These are phyloP conservation scores for Neurospora tetrasperma DNA, from an alignment of 495 filamentous ascomycete genomes.

Conservation along the genomic window DNA sequence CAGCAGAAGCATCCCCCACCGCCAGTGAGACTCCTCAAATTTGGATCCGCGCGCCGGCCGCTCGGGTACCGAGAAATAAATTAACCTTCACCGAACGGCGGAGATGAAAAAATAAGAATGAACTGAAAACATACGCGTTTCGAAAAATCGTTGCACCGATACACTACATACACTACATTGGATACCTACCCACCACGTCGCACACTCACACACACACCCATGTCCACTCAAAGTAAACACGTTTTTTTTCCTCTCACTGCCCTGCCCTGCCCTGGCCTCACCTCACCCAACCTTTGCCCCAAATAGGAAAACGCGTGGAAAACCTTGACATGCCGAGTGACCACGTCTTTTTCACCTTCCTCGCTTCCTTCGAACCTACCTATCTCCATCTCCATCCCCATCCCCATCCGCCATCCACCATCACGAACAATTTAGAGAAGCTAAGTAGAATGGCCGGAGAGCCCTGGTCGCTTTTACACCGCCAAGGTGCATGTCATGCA, in stretches of 20 bases:
- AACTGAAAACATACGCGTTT: neutral
- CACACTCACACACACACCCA: neutral
- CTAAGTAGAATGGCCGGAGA: neutral
- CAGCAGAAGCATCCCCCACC: neutral
- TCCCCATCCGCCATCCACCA: neutral
- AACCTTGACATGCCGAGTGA: neutral
- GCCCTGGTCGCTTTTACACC: constrained; percentile 4
- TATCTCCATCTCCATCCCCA: neutral
- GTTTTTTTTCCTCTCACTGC: neutral
- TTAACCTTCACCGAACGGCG: neutral
- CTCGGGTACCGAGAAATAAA: neutral
- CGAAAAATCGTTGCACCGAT: neutral
- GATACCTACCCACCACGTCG: neutral
- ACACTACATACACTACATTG: neutral
- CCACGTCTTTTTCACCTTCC: neutral
- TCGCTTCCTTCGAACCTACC: neutral
- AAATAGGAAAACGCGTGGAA: neutral
- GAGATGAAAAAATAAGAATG: neutral
- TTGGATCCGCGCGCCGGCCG: neutral
- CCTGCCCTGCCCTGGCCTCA: too few relatives aligned
- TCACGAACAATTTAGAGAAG: neutral
- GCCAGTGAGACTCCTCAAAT: neutral
- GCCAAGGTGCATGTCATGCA: neutral
- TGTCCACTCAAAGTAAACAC: neutral
- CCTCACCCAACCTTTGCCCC: neutral